These are phyloP conservation scores for Talaromyces thailandensis DNA, from an alignment of 495 filamentous ascomycete species.

Conservation along the genomic window DNA sequence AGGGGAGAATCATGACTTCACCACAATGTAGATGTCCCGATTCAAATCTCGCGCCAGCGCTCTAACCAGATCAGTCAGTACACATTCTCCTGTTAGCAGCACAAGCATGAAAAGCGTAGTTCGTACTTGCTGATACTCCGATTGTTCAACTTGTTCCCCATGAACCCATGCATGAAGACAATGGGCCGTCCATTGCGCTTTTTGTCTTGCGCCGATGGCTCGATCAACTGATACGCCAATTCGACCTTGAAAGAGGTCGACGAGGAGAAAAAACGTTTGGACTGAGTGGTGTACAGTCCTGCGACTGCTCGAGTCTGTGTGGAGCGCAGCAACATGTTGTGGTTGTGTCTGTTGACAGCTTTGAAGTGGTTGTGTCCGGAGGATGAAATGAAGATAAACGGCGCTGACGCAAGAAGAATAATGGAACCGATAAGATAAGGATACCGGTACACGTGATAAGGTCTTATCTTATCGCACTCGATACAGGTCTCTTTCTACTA, in stretches of 20 bases:
- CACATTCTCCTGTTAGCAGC: neutral
- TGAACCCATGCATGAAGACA: constrained; percentile 86
- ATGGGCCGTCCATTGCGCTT: constrained; percentile 52
- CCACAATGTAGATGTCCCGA: constrained; percentile 74
- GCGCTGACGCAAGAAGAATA: neutral
- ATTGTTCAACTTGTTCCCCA: constrained; percentile 95
- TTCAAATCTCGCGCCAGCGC: constrained; percentile 73
- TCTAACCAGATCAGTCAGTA: constrained; percentile 31
- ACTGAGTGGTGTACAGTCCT: neutral
- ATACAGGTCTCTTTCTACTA: neutral
- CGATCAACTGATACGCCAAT: constrained; percentile 34
- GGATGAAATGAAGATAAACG: neutral
- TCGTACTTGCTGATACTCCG: constrained; percentile 91
- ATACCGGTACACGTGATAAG: neutral
- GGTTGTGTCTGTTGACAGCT: neutral
- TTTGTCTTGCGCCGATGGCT: constrained; percentile 26
- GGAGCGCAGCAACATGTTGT: neutral
- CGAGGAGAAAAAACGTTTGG: constrained; percentile 27
- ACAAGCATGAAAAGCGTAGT: neutral
- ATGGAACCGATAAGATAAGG: neutral
- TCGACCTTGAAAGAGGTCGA: constrained; percentile 19
- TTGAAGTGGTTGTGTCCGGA: neutral
- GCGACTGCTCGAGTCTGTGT: neutral
- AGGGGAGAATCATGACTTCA: constrained; percentile 26
- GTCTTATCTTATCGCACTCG: neutral